phyloP scores from a whole-genome alignment of 352 stramenopile genomes.

The Phytopythium montanum region DNA sequence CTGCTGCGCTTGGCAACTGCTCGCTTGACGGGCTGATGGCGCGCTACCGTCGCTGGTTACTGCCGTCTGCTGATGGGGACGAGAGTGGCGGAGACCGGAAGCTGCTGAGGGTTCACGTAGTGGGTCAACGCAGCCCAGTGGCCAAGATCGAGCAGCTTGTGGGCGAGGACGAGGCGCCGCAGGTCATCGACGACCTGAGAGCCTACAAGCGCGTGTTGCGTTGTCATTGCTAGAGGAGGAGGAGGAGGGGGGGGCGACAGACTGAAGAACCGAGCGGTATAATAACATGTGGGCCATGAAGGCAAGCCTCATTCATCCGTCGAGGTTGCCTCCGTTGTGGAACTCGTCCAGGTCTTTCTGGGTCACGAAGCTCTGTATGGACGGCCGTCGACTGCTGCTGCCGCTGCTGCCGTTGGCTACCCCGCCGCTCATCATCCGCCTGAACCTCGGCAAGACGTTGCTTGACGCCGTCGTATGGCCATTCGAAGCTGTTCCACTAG shows the following conservation, averaged over 20 bases:
- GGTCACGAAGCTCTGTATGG: slow-evolving; percentile 58
- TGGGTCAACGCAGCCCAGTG: slow-evolving; percentile 56
- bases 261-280: neutral
- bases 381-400: slow-evolving; percentile 23
- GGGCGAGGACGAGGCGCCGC: slow-evolving; percentile 33
- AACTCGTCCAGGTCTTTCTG: slow-evolving; percentile 60
- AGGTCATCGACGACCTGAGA: slow-evolving; percentile 55
- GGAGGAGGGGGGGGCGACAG: neutral
- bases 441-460: neutral
- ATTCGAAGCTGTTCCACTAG: neutral
- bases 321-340: slow-evolving; percentile 14
- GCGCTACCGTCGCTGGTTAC: slow-evolving; percentile 55
- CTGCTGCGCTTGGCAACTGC: slow-evolving; percentile 34
- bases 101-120: slow-evolving; percentile 61
- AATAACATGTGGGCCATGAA: neutral
- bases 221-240: slow-evolving; percentile 39
- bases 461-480: slow-evolving; percentile 4
- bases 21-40: slow-evolving; percentile 33
- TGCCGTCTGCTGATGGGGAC: slow-evolving; percentile 9
- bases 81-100: slow-evolving; percentile 13
- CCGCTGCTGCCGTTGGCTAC: slow-evolving; percentile 6
- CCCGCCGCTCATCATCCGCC: slow-evolving; percentile 2
- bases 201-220: slow-evolving; percentile 55
- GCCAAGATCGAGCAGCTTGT: slow-evolving; percentile 65
- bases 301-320: neutral